Base-by-base conservation (phyloP, 2,329 filamentous ascomycete species). In the Fusarium goolgardi region DNA sequence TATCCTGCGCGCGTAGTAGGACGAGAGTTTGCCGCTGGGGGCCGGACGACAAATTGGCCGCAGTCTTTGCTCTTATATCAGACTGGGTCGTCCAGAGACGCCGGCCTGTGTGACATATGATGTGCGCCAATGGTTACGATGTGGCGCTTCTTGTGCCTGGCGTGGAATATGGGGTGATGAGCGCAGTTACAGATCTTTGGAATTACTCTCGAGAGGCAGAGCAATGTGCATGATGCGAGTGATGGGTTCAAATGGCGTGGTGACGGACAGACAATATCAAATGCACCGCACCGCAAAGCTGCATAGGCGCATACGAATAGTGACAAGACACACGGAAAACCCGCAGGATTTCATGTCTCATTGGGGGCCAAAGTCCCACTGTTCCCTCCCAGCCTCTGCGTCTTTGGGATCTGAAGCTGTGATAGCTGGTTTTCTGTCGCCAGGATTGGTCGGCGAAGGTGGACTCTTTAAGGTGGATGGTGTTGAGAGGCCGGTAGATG, bases 101-200 rank as follows among this genome's bases (percentile, higher is more conserved):
- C 39, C 39, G 51, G 21, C 32, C 34, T 51, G 51, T 55, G 65
- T 68, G 63, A 67, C 59, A 68, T 51, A 57, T 52, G 59, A 10
- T 55, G 43, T 43, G 29, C 25, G 35, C 37, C 53, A 57, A 37
- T 16, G 20, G 55, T 9, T 44, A 44, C 21, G 41, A 44, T 44
- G 41, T 25, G 41, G 41, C 55, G 59, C 59, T 37, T 67, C 43
- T 32, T 55, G 63, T 67, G 46, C 34, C 55, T 59, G 55, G 49
- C 49, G 58, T 49, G 18, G 51, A 53, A 51, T 16, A 53, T 20
- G 58, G 55, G 39, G 47, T 40, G 25, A 61, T 46, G 16, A 18
- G 61, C 46, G 64, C 61, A 61, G 63, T 41, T 65, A 63, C 44
- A 51, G 34, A 47, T 55, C 23, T 18, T 12, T 23, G 23, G 32